These are phyloP conservation scores for Microsporum canis DNA, from an alignment of 2,329 filamentous ascomycete species.

Conservation along the genomic window DNA sequence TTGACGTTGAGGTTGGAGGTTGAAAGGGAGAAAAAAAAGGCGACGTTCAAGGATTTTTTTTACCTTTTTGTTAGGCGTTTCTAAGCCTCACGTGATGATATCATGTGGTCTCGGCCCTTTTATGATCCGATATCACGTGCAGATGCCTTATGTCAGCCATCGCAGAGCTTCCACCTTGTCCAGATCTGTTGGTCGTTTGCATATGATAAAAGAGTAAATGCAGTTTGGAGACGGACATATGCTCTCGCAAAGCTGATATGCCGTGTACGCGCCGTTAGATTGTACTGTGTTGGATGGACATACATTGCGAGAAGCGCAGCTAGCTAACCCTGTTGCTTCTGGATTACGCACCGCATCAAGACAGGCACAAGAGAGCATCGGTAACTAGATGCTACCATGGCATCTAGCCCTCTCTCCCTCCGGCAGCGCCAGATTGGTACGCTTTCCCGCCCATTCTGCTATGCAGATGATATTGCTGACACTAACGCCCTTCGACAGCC, in stretches of 20 bases:
- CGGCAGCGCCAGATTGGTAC: constrained; percentile 62
- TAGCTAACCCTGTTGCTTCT: background rate
- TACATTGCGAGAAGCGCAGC: background rate
- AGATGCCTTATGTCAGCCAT: background rate
- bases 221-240: no score
- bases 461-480: background rate
- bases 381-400: constrained; percentile 36
- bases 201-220: no score
- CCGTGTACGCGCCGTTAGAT: background rate
- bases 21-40: background rate
- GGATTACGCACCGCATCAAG: background rate
- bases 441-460: constrained; percentile 17
- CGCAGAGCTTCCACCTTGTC: background rate
- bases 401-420: constrained; percentile 46
- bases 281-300: background rate
- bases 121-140: background rate
- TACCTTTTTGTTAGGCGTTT: background rate
- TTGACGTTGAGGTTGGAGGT: background rate
- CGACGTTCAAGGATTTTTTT: background rate
- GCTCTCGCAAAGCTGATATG: background rate
- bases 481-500: constrained; percentile 39
- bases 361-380: background rate
- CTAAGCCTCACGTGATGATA: background rate
- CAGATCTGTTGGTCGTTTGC: background rate
- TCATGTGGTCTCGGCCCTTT: background rate